Evolutionary conservation across 176 grass and related monocot genomes (phyloP), one percentile per base, ranked within the genome.

Genomic region (Aegilops speltoides): DNA sequence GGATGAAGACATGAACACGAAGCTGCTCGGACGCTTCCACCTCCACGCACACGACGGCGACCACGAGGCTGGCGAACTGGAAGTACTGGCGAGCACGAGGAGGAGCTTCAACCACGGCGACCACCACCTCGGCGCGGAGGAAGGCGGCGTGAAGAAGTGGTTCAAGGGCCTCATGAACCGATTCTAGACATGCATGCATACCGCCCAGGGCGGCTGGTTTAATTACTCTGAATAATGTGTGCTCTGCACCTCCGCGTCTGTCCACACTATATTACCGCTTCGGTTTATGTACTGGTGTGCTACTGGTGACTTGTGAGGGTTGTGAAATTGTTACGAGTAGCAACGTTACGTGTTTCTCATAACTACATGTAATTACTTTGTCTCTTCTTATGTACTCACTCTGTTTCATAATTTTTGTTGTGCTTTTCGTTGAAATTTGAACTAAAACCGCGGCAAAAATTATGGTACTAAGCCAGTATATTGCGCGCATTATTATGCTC

Each of bases 71-170:
- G 26, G 48, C 7, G 48, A 89, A 3, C 4, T 63, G 5, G 88
- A 82, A 40, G 83, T 82, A 19, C 10, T 86, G 16, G 52, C 31
- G 64, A 63, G 28, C 43, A 46, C 43, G 3, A 46, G 43, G 78
- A 25, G 83, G 29, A 68, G 50, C 37, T 68, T 77, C 20, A 16
- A 13, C 43, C 8, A 17, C 60, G 67, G 73, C 40, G 57, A 26
- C 23, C 32, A 17, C 43, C 32, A 56, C 63, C 63, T 33, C 5
- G 73, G 5, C 25, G 36, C 43, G 43, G 43, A 48, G 73, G 80
- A 50, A 1, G 72, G 83, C 26, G 78, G 84, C 1, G 50, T 86
- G 16, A 13, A 29, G 66, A 20, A 33, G 2, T 86, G 88, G 88
- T 37, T 90, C 79, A 82, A 32, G 28, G 17, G 10, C 37, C 17